A percentile compares a stretch with the other conserved stretches of the same genome.
Evolutionary conservation across 371 early-diverging fungal genomes (phyloP).

Genomic region (Saksenaea vasiformis): DNA sequence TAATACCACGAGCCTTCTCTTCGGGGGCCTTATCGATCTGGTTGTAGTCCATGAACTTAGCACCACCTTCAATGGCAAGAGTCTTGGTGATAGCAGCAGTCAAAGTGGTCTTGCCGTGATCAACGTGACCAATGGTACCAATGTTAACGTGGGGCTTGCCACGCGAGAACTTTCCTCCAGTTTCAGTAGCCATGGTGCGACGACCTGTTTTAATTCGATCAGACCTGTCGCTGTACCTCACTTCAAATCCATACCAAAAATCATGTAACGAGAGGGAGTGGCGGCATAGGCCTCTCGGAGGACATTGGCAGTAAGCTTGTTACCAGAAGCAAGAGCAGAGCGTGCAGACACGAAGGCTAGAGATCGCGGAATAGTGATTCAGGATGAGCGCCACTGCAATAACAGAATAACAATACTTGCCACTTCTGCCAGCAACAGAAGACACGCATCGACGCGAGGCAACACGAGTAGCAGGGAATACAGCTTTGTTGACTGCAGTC

Average conservation of each 20-base stretch:
- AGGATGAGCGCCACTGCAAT: neutral
- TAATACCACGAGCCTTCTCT: conserved; percentile 97
- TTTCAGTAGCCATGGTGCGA: conserved; percentile 50
- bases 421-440: conserved; percentile 38
- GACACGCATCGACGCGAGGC: conserved; percentile 53
- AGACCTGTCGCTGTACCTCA: neutral
- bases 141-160: conserved; percentile 99
- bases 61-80: conserved; percentile 74
- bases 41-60: conserved; percentile 92
- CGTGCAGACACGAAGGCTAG: conserved; percentile 43
- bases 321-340: conserved; percentile 42
- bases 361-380: conserved; percentile 2
- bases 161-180: conserved; percentile 65
- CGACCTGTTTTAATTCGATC: conserved; percentile 26
- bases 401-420: conserved; percentile 18
- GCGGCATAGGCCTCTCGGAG: conserved; percentile 41
- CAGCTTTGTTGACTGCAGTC: conserved; percentile 52
- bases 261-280: conserved; percentile 44
- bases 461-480: conserved; percentile 47
- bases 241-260: conserved; percentile 31
- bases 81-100: conserved; percentile 99
- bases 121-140: conserved; percentile 99
- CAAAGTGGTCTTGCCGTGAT: conserved; percentile 99
- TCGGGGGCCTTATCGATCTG: conserved; percentile 98
- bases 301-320: conserved; percentile 47